Evolutionary conservation across 192 early-diverging fungal genomes (phyloP).

Genomic region (Entomortierella chlamydospora): DNA sequence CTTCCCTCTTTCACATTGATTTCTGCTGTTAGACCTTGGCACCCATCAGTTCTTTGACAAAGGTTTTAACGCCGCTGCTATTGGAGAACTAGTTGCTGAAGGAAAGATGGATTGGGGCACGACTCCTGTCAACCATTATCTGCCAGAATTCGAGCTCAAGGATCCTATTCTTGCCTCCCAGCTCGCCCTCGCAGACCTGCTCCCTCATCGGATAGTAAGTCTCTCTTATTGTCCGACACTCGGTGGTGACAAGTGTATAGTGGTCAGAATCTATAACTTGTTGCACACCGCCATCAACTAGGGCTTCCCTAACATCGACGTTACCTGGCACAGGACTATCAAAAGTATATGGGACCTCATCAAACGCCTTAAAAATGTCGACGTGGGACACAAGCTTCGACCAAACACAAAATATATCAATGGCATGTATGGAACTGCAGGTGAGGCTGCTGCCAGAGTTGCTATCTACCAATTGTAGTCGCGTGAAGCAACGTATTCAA

Average conservation of each 20-base stretch:
- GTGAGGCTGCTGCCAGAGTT: conserved; percentile 12
- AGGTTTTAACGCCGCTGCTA: conserved; percentile 7
- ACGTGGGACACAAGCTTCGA: neutral
- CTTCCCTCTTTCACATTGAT: neutral
- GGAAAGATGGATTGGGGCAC: conserved; percentile 22
- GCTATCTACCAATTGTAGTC: neutral
- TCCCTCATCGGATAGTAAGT: conserved; percentile 19
- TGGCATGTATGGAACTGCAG: conserved; percentile 2
- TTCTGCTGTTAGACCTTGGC: conserved; percentile 3
- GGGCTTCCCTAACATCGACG: conserved; percentile 3
- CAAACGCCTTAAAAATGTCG: neutral
- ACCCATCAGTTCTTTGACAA: conserved; percentile 12
- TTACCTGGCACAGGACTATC: neutral
- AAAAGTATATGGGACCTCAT: neutral
- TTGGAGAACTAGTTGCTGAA: conserved; percentile 23
- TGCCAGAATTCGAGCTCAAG: conserved; percentile 17
- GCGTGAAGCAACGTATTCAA: too few species aligned
- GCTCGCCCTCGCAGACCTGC: conserved; percentile 5
- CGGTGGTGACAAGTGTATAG: neutral
- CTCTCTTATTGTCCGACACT: neutral
- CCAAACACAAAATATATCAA: conserved; percentile 1
- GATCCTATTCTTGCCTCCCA: conserved; percentile 8
- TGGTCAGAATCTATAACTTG: too few species aligned
- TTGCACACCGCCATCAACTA: too few species aligned
- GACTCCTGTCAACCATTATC: conserved; percentile 17